Base-by-base conservation (phyloP, 768 basidiomycete genomes). In the Pulveroboletus ravenelii region DNA sequence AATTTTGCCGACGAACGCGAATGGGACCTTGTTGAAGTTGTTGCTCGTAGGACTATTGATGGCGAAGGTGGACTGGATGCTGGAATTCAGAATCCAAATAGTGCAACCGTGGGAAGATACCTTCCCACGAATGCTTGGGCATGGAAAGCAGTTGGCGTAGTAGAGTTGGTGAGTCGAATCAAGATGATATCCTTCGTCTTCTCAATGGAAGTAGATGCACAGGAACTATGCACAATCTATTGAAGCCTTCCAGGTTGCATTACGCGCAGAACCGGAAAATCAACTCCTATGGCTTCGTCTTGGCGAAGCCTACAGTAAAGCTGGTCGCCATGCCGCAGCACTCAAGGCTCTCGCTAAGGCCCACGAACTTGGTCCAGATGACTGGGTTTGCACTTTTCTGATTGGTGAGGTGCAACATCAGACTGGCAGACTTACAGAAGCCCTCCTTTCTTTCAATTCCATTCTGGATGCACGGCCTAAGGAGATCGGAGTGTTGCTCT, bases 111-210 rank as follows among this genome's bases (percentile, higher is more conserved):
- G 5, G 63, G 67, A 3, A 73, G 79, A 57, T 84, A 84, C 63
- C 73, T 82, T 38, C 86, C 89, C 0, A 82, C 81, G 34, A 93
- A 95, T 59, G 79, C 86, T 8, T 99, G 96, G 96, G 96, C 96
- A 3, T 99, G 95, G 94, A 97, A 96, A 69, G 94, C 93, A 18
- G 70, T 92, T 32, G 96, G 93, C 1, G 81, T 91, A 1, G 93
- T 93, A 2, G 93, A 94, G 65, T 71, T 94, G 70, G 95, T 93
- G 61, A 67, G 86, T 72, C 39, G 18, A 18, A 14, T 42, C 42
- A 47, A 58, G 54, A 27, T 17, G 14, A 7, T 15, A 25, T 37
- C 12, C 18, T 48, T 39, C n/a, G 12, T 25, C 7, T 53, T 46
- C 40, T 37, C 12, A 48, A 23, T 31, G 40, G 17, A 34, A 42